Base-by-base conservation (phyloP, 441 rosid genomes). In the Gossypium davidsonii region DNA sequence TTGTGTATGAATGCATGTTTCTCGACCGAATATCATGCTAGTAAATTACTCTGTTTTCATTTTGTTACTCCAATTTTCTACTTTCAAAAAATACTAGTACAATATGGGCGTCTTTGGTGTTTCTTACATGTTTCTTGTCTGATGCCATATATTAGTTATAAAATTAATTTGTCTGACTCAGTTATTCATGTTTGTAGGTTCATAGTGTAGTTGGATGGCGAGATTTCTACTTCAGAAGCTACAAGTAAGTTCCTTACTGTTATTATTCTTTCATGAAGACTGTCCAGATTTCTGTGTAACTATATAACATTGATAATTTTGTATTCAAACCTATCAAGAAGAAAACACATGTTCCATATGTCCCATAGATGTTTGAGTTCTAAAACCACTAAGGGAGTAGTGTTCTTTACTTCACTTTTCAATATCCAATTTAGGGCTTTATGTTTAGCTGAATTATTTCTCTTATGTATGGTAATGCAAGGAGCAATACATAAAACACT, bases 191-290 rank as follows among this genome's bases (percentile, higher is more conserved):
- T 67, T 76, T 75, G 67, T 68, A 92, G 98, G 95, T 94, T 82
- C 91, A 89, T 85, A 89, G 97, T 84, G 76, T 94, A 48, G 91
- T 94, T n/a, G 95, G 89, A 55, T 94, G 98, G 98, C 84, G 93
- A 66, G 94, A 83, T 53, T 94, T 94, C 89, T 92, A 92, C 85
- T 73, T 81, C 73, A 85, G 83, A 84, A 87, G 87, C 74, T 94
- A 94, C 84, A 87, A 7, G 97, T 90, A 79, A 90, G 97, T 86
- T 72, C 39, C 67, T 64, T 17, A 3, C 21, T 60, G 11, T 39
- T 63, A 46, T 42, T 34, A 17, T 17, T 71, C 15, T 68, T 51
- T 9, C 58, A 28, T 51, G 44, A 51, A 34, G 31, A 53, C 37
- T 37, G 39, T 66, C 14, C 25, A 28, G 14, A 51, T 68, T 28